Evolutionary conservation across 352 stramenopile species (phyloP), one percentile per base, ranked within the genome.

Genomic region (Blastocystis sp.): DNA sequence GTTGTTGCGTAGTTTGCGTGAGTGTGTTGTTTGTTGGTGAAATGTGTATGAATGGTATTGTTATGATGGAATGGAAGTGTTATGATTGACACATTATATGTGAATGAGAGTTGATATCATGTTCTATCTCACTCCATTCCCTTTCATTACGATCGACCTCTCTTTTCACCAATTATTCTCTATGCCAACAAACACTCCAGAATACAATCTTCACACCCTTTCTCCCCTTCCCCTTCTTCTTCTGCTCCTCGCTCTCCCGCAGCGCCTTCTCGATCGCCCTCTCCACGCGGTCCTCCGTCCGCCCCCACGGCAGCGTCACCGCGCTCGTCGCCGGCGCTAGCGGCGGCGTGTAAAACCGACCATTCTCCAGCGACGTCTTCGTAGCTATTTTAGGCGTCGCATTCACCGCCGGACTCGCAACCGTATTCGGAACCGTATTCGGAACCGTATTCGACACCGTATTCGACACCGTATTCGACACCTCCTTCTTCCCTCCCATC

Each of bases 101-200:
- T n/a, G n/a, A n/a, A n/a, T n/a, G n/a, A n/a, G n/a, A n/a, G n/a
- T n/a, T n/a, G n/a, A n/a, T n/a, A n/a, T n/a, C n/a, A n/a, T n/a
- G n/a, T n/a, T n/a, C n/a, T n/a, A n/a, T n/a, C n/a, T n/a, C n/a
- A n/a, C n/a, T n/a, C n/a, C n/a, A n/a, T n/a, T n/a, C n/a, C n/a
- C n/a, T n/a, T n/a, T n/a, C n/a, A n/a, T n/a, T n/a, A n/a, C n/a
- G n/a, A n/a, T n/a, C n/a, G n/a, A n/a, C n/a, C n/a, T n/a, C n/a
- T n/a, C n/a, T n/a, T n/a, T n/a, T n/a, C n/a, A n/a, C n/a, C n/a
- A n/a, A n/a, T n/a, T 21, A n/a, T 24, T 32, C 57, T 42, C 44
- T 18, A 36, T 78, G 56, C 34, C 46, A 78, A 78, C 67, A 78
- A 63, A 78, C 11, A 63, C 8, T 11, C n/a, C n/a, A 78, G 57